phyloP scores from a whole-genome alignment of 2,329 filamentous ascomycete species.

The Alternaria sp. region DNA sequence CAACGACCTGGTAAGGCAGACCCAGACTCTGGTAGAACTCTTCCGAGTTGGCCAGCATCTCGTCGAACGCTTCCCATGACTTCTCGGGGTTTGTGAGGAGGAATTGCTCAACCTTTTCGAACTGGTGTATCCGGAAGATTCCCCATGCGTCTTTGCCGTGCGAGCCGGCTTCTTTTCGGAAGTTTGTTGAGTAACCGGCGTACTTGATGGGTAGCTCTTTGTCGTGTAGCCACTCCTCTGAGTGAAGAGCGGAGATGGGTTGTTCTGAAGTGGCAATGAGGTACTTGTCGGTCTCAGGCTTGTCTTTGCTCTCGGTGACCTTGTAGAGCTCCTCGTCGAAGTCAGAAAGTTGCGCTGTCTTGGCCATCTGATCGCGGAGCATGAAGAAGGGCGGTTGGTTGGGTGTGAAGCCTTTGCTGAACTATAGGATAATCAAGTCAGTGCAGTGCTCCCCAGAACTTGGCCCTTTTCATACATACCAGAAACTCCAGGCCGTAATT shows the following conservation, averaged over 20 bases:
- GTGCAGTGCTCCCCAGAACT: neutral
- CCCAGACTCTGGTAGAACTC: conserved; percentile 93
- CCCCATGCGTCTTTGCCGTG: conserved; percentile 96
- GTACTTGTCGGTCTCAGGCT: conserved; percentile 79
- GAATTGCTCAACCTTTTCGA: conserved; percentile 70
- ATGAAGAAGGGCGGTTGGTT: conserved; percentile 73
- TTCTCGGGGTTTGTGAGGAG: conserved; percentile 74
- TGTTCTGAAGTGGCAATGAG: conserved; percentile 87
- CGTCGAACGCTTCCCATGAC: conserved; percentile 91
- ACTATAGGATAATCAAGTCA: conserved; percentile 30
- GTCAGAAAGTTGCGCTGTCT: conserved; percentile 95
- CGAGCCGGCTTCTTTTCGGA: conserved; percentile 91
- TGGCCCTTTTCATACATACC: neutral
- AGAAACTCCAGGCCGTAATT: conserved; percentile 73
- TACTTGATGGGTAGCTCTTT: conserved; percentile 87
- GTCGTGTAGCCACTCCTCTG: conserved; percentile 86
- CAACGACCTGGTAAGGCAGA: conserved; percentile 89
- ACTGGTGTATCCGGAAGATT: conserved; percentile 97
- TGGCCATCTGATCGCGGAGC: conserved; percentile 94
- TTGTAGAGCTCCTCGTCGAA: conserved; percentile 99
- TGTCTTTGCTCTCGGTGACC: conserved; percentile 82
- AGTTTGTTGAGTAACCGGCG: conserved; percentile 91
- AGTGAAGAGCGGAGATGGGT: conserved; percentile 90
- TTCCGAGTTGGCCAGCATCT: conserved; percentile 90
- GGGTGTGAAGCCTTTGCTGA: conserved; percentile 79